A percentile compares a stretch with the other conserved stretches of the same genome.
phyloP scores from a whole-genome alignment of 2,329 filamentous ascomycete species.

The Xylariaceae sp. region DNA sequence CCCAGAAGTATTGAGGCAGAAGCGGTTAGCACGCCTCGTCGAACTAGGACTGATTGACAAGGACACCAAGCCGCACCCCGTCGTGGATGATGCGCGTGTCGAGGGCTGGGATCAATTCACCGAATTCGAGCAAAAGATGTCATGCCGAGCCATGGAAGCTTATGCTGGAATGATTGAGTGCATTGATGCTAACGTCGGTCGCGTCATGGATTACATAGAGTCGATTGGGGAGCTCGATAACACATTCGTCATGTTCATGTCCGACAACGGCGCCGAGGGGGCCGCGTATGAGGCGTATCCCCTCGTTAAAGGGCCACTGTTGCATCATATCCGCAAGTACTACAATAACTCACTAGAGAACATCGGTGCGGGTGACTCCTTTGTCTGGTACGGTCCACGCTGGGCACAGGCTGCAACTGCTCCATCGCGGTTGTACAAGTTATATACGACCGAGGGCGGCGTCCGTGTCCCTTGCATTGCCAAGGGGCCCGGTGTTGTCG shows the following conservation, averaged over 20 bases:
- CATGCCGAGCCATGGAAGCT: slow-evolving; percentile 38
- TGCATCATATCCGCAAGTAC: slow-evolving; percentile 20
- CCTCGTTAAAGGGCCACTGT: slow-evolving; percentile 16
- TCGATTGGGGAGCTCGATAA: slow-evolving; percentile 49
- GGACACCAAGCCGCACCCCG: slow-evolving; percentile 19
- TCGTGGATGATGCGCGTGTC: slow-evolving; percentile 16
- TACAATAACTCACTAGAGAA: slow-evolving; percentile 41
- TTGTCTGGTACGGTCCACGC: slow-evolving; percentile 50
- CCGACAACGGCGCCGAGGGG: slow-evolving; percentile 41
- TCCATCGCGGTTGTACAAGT: slow-evolving; percentile 19
- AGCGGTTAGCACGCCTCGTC: slow-evolving; percentile 35
- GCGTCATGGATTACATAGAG: slow-evolving; percentile 47
- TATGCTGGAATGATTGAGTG: slow-evolving; percentile 56
- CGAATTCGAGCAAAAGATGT: slow-evolving; percentile 19
- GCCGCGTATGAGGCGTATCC: slow-evolving; percentile 20
- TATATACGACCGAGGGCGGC: slow-evolving; percentile 44
- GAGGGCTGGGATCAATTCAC: slow-evolving; percentile 20
- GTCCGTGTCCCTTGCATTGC: slow-evolving; percentile 47
- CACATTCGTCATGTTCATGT: slow-evolving; percentile 52
- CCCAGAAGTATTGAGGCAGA: slow-evolving; percentile 50
- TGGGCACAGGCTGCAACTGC: slow-evolving; percentile 40
- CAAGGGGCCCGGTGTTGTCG: slow-evolving; percentile 8
- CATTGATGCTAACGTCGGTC: slow-evolving; percentile 51
- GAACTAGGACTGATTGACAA: slow-evolving; percentile 31
- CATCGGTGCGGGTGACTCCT: slow-evolving; percentile 46